phyloP scores from a whole-genome alignment of 306 rosid genomes.

The Coriaria nepalensis region DNA sequence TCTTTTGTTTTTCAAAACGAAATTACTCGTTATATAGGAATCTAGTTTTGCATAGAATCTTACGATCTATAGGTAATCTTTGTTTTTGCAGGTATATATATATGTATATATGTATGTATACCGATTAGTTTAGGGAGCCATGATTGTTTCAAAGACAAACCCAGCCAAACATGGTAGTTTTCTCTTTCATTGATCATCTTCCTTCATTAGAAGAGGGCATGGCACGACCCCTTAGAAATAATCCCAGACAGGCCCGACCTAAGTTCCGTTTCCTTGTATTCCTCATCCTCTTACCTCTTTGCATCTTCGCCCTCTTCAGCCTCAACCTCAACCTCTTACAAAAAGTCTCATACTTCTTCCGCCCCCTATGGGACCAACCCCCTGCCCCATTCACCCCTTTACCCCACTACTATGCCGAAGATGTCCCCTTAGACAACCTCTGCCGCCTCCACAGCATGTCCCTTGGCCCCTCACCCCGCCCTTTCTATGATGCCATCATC shows the following conservation, averaged over 20 bases:
- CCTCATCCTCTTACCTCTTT: conserved; percentile 31
- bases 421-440: conserved; percentile 64
- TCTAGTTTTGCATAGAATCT: no score
- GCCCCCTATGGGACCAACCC: conserved; percentile 87
- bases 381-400: conserved; percentile 45
- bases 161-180: no score
- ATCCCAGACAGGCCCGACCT: conserved; percentile 25
- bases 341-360: conserved; percentile 58
- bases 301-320: conserved; percentile 28
- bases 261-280: conserved; percentile 27
- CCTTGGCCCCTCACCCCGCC: conserved; percentile 50
- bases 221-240: background rate
- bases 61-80: no score
- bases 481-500: conserved; percentile 58
- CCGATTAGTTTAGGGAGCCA: no score
- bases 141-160: no score
- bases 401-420: conserved; percentile 85
- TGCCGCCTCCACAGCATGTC: conserved; percentile 88
- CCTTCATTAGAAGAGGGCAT: no score
- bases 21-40: no score
- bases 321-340: conserved; percentile 23
- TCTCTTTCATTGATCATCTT: no score
- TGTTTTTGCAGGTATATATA: no score
- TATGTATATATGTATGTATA: no score
- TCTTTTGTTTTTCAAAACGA: no score